Evolutionary conservation across 257 asterid genomes (phyloP).

Genomic region (Leonotis leonurus): DNA sequence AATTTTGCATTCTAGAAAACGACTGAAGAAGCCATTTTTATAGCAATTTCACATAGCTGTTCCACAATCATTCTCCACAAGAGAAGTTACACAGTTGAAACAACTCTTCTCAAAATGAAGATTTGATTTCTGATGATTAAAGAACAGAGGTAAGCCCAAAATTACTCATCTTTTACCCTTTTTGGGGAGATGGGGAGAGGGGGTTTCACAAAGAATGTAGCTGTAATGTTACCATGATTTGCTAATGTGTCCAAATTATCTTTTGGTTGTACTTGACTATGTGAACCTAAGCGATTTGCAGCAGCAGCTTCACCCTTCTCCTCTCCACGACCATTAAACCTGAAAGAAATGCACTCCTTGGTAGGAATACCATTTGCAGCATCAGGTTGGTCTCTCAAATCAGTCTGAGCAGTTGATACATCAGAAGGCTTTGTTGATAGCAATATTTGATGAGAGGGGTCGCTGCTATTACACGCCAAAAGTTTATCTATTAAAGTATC

Average conservation of each 20-base stretch:
- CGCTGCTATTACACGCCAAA: constrained; percentile 56
- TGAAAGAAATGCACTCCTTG: constrained; percentile 85
- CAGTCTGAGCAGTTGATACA: constrained; percentile 44
- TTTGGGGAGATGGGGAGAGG: background rate
- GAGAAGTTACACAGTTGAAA: background rate
- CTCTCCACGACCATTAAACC: constrained; percentile 55
- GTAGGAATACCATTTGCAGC: constrained; percentile 56
- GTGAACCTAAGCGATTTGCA: constrained; percentile 40
- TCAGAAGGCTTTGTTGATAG: constrained; percentile 81
- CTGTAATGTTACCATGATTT: constrained; percentile 43
- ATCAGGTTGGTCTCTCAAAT: constrained; percentile 46
- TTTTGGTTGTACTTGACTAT: constrained; percentile 39
- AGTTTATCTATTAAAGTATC: constrained; percentile 70
- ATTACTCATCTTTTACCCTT: background rate
- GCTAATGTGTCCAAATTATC: constrained; percentile 51
- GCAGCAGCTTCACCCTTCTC: constrained; percentile 36
- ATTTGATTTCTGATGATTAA: background rate
- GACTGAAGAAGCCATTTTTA: background rate
- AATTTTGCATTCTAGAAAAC: background rate
- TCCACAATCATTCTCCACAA: background rate
- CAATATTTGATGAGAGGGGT: constrained; percentile 91
- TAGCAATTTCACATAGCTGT: background rate
- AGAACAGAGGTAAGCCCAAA: background rate
- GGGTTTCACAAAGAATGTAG: background rate
- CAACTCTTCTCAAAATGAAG: background rate